These are phyloP conservation scores for Cladorrhinum samala DNA, from an alignment of 495 filamentous ascomycete species.

Conservation along the genomic window DNA sequence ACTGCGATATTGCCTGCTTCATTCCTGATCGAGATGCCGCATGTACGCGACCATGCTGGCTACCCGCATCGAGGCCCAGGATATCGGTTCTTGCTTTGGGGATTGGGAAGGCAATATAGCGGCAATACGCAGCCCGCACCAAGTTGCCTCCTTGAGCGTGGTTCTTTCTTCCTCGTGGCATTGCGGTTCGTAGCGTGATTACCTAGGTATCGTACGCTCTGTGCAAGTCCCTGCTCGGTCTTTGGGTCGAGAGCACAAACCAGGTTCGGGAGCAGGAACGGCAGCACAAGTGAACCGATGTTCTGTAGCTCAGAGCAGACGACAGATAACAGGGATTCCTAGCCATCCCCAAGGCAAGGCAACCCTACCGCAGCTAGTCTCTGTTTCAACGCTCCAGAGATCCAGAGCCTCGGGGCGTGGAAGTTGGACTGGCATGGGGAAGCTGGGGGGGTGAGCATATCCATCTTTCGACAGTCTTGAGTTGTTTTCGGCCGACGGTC, in stretches of 20 bases:
- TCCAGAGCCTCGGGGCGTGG: not conserved
- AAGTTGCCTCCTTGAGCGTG: too few relatives aligned
- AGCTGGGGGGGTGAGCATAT: not conserved
- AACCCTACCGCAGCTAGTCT: not conserved
- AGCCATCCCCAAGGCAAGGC: not conserved
- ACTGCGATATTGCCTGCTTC: constrained; percentile 2
- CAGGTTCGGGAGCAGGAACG: not conserved
- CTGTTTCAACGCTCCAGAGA: not conserved
- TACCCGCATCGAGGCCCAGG: not conserved
- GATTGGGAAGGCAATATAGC: not conserved
- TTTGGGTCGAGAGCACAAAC: too few relatives aligned
- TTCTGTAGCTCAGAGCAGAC: not conserved
- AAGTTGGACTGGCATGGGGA: not conserved
- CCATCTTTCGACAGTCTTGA: not conserved
- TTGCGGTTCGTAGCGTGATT: too few relatives aligned
- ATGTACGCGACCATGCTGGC: constrained; percentile 9
- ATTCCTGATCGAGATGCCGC: constrained; percentile 16
- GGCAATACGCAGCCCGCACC: not conserved
- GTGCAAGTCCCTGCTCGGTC: too few relatives aligned
- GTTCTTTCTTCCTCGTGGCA: not conserved
- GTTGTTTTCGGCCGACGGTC: not conserved
- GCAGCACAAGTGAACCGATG: constrained; percentile 3
- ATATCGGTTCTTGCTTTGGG: not conserved
- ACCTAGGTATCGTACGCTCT: too few relatives aligned
- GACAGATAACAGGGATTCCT: not conserved